phyloP scores from a whole-genome alignment of 192 early-diverging fungal genomes.

The Globomyces pollinis-pini region DNA sequence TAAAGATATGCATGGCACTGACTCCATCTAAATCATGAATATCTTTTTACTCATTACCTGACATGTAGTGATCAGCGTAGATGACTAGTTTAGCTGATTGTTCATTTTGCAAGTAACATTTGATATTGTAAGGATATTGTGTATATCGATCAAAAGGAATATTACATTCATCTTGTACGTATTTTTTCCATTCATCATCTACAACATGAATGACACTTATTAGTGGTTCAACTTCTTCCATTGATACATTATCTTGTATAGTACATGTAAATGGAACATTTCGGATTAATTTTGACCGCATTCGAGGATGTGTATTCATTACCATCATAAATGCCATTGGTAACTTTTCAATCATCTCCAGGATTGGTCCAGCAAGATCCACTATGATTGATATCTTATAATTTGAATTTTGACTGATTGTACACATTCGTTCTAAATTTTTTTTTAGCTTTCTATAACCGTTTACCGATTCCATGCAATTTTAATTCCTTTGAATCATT shows the following conservation, averaged over 20 bases:
- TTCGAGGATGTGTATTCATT: background rate
- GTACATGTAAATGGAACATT: background rate
- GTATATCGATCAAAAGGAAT: background rate
- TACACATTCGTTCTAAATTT: no score
- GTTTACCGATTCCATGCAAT: no score
- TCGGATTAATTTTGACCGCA: background rate
- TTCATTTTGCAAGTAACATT: background rate
- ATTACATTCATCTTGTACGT: background rate
- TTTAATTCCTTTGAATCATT: no score
- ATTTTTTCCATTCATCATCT: background rate
- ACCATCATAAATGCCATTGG: background rate
- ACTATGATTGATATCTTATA: no score
- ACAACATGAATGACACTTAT: no score
- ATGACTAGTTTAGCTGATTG: background rate
- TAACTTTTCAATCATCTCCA: background rate
- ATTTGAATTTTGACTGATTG: no score
- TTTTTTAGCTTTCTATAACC: no score
- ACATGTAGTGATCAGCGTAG: background rate
- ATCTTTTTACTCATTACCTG: no score
- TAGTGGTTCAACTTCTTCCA: no score
- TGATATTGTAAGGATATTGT: background rate
- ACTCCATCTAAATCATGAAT: no score
- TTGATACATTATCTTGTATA: background rate
- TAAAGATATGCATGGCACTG: background rate
- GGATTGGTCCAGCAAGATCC: no score